A percentile compares a stretch with the other conserved stretches of the same genome.
phyloP scores from a whole-genome alignment of 805 yeast genomes.

The Suhomyces kilbournensis region DNA sequence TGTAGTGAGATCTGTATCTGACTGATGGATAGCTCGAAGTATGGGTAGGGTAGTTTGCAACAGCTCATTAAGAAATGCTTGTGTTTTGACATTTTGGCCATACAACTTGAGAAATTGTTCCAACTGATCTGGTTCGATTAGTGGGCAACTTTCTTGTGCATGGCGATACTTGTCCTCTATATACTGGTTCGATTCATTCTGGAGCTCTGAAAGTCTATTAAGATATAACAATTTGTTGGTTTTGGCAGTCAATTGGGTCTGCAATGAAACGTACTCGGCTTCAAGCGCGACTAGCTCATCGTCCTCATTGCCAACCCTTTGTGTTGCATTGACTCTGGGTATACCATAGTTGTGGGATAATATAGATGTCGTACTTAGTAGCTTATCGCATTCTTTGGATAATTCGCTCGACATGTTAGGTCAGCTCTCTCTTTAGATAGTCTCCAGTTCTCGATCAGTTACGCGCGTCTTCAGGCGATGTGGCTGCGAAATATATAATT shows the following conservation, averaged over 20 bases:
- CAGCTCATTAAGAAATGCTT: slow-evolving; percentile 21
- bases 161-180: slow-evolving; percentile 16
- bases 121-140: slow-evolving; percentile 11
- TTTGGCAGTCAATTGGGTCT: slow-evolving; percentile 21
- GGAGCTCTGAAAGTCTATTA: slow-evolving; percentile 22
- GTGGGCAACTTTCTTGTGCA: slow-evolving; percentile 7
- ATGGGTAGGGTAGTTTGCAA: slow-evolving; percentile 31
- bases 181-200: slow-evolving; percentile 9
- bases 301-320: not conserved
- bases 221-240: slow-evolving; percentile 29
- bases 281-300: slow-evolving; percentile 18
- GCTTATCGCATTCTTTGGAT: slow-evolving; percentile 20
- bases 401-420: slow-evolving; percentile 4
- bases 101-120: slow-evolving; percentile 19
- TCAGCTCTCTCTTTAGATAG: not conserved
- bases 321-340: slow-evolving; percentile 13
- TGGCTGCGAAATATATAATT: not conserved
- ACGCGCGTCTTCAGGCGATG: not conserved
- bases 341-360: slow-evolving; percentile 35
- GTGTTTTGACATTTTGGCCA: slow-evolving; percentile 22
- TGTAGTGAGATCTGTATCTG: slow-evolving; percentile 22
- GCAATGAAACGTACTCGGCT: slow-evolving; percentile 21
- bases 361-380: slow-evolving; percentile 18
- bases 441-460: not conserved
- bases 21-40: slow-evolving; percentile 32